A percentile compares a stretch with the other conserved stretches of the same genome.
Evolutionary conservation across 805 yeast genomes (phyloP).

Genomic region (Diddensiella transvaalensis): DNA sequence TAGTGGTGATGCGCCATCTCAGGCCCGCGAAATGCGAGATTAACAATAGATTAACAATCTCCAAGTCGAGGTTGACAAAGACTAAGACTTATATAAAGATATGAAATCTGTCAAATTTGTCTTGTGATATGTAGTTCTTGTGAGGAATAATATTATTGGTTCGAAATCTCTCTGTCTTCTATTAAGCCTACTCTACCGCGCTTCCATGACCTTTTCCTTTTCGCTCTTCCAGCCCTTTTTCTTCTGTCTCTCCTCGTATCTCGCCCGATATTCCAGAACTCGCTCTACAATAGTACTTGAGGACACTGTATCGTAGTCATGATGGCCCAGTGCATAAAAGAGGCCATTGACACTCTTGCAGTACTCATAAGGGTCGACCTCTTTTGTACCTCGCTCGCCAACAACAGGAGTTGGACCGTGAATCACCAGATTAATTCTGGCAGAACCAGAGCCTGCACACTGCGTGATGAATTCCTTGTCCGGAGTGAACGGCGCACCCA

Average conservation of each 20-base stretch:
- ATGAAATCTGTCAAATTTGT: no score
- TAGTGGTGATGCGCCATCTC: no score
- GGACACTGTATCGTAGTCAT: conserved; percentile 61
- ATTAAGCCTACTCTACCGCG: no score
- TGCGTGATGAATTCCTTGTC: conserved; percentile 33
- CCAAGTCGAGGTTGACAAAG: no score
- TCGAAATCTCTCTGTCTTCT: no score
- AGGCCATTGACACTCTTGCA: conserved; percentile 34
- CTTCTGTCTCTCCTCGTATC: conserved; percentile 81
- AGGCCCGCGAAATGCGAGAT: no score
- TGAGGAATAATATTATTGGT: no score
- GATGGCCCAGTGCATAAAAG: conserved; percentile 45
- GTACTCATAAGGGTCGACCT: conserved; percentile 39
- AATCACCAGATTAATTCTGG: conserved; percentile 41
- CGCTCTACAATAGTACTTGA: conserved; percentile 71
- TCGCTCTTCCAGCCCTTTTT: conserved; percentile 80
- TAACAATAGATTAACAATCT: no score
- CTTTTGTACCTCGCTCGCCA: conserved; percentile 31
- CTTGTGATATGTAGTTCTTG: no score
- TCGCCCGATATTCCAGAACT: conserved; percentile 61
- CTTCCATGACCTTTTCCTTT: conserved; percentile 39
- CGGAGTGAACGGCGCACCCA: conserved; percentile 64
- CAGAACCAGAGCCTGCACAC: conserved; percentile 14
- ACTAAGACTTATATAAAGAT: no score
- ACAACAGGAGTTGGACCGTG: conserved; percentile 56